These are phyloP conservation scores for Ambrosiella xylebori DNA, from an alignment of 2,329 filamentous ascomycete genomes.

Conservation along the genomic window DNA sequence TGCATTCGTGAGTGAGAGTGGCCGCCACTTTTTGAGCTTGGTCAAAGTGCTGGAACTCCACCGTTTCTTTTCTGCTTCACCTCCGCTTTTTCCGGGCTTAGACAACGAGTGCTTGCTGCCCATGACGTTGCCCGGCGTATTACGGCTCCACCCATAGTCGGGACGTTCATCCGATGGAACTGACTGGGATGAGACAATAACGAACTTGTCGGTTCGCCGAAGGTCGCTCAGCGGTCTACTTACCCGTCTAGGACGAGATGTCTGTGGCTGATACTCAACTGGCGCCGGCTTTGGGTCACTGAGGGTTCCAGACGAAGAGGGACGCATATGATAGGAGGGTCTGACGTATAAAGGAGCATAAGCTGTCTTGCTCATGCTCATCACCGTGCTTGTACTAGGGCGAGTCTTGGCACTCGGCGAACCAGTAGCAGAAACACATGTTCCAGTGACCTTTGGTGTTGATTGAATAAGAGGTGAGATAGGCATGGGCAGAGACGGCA, in stretches of 20 bases:
- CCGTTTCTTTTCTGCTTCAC: conserved; percentile 8
- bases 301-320: conserved; percentile 1
- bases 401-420: background rate
- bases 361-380: conserved; percentile 1
- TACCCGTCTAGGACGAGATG: background rate
- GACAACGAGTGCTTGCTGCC: background rate
- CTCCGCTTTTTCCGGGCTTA: background rate
- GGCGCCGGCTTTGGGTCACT: background rate
- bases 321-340: background rate
- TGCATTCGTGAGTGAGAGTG: conserved; percentile 3
- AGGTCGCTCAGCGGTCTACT: background rate
- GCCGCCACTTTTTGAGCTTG: conserved; percentile 8
- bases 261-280: background rate
- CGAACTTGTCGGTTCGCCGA: conserved; percentile 1
- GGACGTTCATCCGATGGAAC: conserved; percentile 10
- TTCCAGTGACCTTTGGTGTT: background rate
- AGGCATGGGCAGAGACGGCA: background rate
- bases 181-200: conserved; percentile 6
- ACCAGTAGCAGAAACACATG: background rate
- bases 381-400: background rate
- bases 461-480: background rate
- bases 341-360: conserved; percentile 8
- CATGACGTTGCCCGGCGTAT: background rate
- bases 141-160: conserved; percentile 11
- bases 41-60: conserved; percentile 11